Conservation (phyloP, 495 filamentous ascomycete genomes). For the Penicillium alfredii region DNA sequence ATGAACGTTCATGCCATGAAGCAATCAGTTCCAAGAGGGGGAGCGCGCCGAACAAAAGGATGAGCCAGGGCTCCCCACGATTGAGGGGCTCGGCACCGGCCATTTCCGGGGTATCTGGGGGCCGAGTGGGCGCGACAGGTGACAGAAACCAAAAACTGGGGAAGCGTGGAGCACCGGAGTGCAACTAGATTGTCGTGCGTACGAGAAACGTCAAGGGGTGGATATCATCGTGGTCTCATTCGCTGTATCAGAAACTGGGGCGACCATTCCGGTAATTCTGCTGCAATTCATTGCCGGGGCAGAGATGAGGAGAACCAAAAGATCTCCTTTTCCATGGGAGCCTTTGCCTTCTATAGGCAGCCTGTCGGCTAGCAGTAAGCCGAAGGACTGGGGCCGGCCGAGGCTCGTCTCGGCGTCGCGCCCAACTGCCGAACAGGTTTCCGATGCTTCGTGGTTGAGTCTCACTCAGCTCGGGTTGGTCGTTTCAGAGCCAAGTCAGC, state of each 20-base stretch:
- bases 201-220: background rate
- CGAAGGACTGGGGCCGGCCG: background rate
- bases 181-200: background rate
- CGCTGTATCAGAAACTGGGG: background rate
- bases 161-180: background rate
- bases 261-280: constrained; percentile 6
- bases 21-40: background rate
- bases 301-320: too few species aligned
- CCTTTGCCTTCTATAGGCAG: background rate
- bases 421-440: constrained; percentile 11
- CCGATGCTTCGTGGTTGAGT: too few species aligned
- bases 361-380: background rate
- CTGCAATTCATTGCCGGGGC: too few species aligned
- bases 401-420: constrained; percentile 5
- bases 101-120: background rate
- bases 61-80: background rate
- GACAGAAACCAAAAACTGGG: background rate
- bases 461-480: too few species aligned
- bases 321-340: too few species aligned
- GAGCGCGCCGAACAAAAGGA: background rate
- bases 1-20: constrained; percentile 1
- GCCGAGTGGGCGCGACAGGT: too few species aligned
- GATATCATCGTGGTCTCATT: background rate
- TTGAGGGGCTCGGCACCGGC: background rate
- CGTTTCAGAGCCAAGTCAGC: constrained; percentile 1